Evolutionary conservation across 2,329 filamentous ascomycete genomes (phyloP).

Genomic region (Endothia cerciana): DNA sequence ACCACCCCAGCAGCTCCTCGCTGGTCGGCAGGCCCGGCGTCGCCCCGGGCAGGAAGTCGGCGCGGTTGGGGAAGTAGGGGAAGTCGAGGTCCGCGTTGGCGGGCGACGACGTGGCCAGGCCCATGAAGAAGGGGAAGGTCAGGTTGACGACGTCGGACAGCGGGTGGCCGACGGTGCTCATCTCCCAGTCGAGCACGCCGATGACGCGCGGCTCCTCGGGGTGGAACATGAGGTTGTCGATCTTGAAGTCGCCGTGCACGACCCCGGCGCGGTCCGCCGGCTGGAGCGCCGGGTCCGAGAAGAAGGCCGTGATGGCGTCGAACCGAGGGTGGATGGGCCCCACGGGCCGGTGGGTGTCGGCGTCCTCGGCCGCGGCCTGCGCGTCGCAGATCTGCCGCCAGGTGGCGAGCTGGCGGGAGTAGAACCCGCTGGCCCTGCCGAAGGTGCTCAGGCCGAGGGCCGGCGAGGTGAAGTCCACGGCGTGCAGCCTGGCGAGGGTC

Average conservation of each 20-base stretch:
- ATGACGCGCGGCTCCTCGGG: conserved; percentile 86
- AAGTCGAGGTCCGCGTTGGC: conserved; percentile 31
- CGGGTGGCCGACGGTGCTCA: conserved; percentile 97
- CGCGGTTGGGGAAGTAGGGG: conserved; percentile 39
- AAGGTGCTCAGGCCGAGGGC: conserved; percentile 72
- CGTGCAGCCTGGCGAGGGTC: conserved; percentile 85
- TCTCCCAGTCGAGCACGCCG: conserved; percentile 96
- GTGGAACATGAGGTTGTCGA: conserved; percentile 88
- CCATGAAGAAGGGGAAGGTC: conserved; percentile 54
- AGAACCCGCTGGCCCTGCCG: conserved; percentile 78
- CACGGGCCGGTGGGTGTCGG: conserved; percentile 75
- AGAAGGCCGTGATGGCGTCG: conserved; percentile 78
- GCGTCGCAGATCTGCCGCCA: conserved; percentile 77
- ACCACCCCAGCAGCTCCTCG: conserved; percentile 33
- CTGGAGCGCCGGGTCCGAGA: conserved; percentile 68
- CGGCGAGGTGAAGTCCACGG: conserved; percentile 60
- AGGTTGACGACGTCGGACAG: conserved; percentile 89
- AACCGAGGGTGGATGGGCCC: conserved; percentile 80
- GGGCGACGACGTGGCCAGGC: conserved; percentile 31
- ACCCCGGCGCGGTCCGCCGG: conserved; percentile 78
- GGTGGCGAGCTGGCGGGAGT: conserved; percentile 81
- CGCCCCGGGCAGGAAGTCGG: conserved; percentile 63
- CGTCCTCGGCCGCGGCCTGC: conserved; percentile 76
- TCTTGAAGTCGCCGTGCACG: conserved; percentile 97
- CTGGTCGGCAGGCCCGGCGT: conserved; percentile 60